Base-by-base conservation (phyloP, 2,329 filamentous ascomycete genomes). In the Pseudovirgaria hyperparasitica region DNA sequence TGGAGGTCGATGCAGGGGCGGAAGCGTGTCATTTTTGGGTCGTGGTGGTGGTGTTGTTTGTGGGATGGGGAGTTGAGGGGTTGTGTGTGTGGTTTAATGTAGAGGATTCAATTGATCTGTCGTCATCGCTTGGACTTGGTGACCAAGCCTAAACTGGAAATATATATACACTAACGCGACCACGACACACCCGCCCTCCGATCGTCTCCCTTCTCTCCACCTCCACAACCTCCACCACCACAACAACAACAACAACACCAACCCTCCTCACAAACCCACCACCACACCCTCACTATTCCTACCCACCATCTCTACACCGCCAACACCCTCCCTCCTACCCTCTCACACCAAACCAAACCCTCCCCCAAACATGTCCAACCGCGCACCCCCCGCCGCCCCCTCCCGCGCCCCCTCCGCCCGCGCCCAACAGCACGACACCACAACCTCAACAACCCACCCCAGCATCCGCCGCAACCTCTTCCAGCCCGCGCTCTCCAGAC, bases 1-100 rank as follows among this genome's bases (percentile, higher is more conserved):
- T 98, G 90, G 28, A 98, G 71, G 59, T 98, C 90, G 55, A 98
- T 96, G 50, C 90, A 98, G 12, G 90, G 90, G 20, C 90, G 70
- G 50, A 98, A 98, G 42, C 77, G 75, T 3, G 90, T 96, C 90
- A 98, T 93, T 22, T 21, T 43, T 16, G 12, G 9, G 16, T 5
- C n/a, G n/a, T n/a, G n/a, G n/a, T n/a, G n/a, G n/a, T n/a, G n/a
- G n/a, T n/a, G n/a, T n/a, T n/a, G n/a, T n/a, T n/a, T n/a, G n/a
- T n/a, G n/a, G n/a, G n/a, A n/a, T n/a, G n/a, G n/a, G n/a, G n/a
- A n/a, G n/a, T n/a, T n/a, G n/a, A n/a, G n/a, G n/a, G n/a, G n/a
- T n/a, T n/a, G n/a, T n/a, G n/a, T n/a, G n/a, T n/a, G n/a, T n/a
- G n/a, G n/a, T n/a, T n/a, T n/a, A n/a, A n/a, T n/a, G n/a, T n/a